Base-by-base conservation (phyloP, 257 asterid species). In the Perilla frutescens region DNA sequence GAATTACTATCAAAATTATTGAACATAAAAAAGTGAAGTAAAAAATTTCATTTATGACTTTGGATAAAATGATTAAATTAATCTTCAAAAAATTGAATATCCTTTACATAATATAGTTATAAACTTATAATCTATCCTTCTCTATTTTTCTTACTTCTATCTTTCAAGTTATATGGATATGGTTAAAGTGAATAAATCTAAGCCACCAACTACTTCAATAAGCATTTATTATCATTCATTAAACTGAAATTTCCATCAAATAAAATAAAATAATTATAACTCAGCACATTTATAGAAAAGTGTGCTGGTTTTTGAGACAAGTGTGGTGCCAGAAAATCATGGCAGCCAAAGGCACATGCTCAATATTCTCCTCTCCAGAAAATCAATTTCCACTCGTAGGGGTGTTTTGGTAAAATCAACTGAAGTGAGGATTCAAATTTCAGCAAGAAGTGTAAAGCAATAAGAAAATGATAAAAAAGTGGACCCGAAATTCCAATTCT, bases 361-460 rank as follows among this genome's bases (percentile, higher is more conserved):
- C 14, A 2, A 59, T 49, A 40, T 59, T 73, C 74, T 7, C 74
- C 57, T 80, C 58, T 70, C 58, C 83, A 74, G 78, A 43, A 64
- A 50, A 78, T 43, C 81, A 70, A 57, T 68, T 71, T 72, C 81
- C 87, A 77, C 83, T 73, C 4, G 12, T 2, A 56, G 70, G 86
- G 81, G 76, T 62, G 40, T 72, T 73, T 67, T 44, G 62, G 87
- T 78, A 66, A 20, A 80, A 74, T 67, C 29, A 1, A 12, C 1
- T 41, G 2, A 13, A 50, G 1, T 14, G 4, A 26, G 61, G 62
- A 75, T 77, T 75, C 72, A 76, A 85, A 80, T 48, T 59, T 62
- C 9, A 11, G 3, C 13, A 34, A 39, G 2, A 61, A 32, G n/a
- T 0, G 13, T 37, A 4, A 31, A 34, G 7, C 14, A 14, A 20